Conservation (phyloP, 1,284 basidiomycete species). For the Moesziomyces antarcticus region DNA sequence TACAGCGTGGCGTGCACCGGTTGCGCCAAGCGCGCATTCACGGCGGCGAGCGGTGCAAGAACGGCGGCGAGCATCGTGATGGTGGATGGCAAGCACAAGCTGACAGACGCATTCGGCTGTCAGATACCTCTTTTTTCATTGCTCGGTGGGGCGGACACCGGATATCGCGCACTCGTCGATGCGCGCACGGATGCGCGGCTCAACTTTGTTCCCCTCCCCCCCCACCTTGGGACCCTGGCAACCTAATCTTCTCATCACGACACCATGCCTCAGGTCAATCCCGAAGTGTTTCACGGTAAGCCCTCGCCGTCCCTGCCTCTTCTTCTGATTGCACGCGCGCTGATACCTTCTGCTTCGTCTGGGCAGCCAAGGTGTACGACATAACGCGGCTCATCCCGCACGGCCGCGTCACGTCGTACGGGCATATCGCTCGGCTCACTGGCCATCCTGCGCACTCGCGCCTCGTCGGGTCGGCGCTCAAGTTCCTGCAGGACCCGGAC, state of each 20-base stretch:
- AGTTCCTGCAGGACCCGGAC: constrained; percentile 51
- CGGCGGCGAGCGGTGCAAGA: constrained; percentile 33
- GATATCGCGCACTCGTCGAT: constrained; percentile 28
- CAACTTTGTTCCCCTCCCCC: not conserved
- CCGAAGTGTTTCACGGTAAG: constrained; percentile 47
- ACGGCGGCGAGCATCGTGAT: constrained; percentile 39
- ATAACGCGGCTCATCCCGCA: constrained; percentile 54
- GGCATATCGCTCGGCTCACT: constrained; percentile 60
- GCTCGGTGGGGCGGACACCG: constrained; percentile 1
- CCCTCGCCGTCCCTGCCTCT: not conserved
- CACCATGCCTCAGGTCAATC: constrained; percentile 44
- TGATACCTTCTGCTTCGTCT: not conserved
- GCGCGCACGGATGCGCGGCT: not conserved
- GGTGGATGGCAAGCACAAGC: not conserved
- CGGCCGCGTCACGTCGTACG: constrained; percentile 64
- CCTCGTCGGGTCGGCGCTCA: constrained; percentile 62
- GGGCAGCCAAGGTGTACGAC: constrained; percentile 60
- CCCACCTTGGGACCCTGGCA: too few species aligned
- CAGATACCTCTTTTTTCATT: too few species aligned
- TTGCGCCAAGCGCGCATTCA: constrained; percentile 41
- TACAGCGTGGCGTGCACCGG: constrained; percentile 51
- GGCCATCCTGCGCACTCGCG: constrained; percentile 60
- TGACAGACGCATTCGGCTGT: not conserved
- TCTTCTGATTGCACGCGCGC: too few species aligned
- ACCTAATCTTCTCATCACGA: not conserved